Percentiles rank a stretch among this genome's conserved stretches.
Evolutionary conservation across 75 land plant genomes (phyloP).

Genomic region (Pseudotsuga menziesii): DNA sequence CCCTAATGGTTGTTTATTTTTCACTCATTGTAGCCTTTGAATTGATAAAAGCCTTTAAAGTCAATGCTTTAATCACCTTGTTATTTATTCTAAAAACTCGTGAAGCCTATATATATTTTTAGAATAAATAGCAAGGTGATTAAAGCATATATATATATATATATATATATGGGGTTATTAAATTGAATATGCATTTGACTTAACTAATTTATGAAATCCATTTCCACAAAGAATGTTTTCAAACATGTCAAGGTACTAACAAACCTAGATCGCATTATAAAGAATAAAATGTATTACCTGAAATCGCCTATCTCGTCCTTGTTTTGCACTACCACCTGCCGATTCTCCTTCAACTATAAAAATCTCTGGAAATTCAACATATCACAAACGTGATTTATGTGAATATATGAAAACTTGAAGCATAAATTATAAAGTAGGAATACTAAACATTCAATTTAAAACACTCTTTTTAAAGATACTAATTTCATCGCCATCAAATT

Average conservation of each 20-base stretch:
- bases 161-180: background rate
- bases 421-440: background rate
- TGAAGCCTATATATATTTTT: too few relatives aligned
- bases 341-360: slow-evolving; percentile 99
- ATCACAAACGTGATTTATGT: background rate
- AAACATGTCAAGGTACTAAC: background rate
- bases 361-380: slow-evolving; percentile 57
- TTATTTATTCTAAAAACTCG: too few relatives aligned
- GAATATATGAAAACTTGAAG: background rate
- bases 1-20: too few relatives aligned
- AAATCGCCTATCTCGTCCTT: slow-evolving; percentile 92
- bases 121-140: too few relatives aligned
- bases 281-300: slow-evolving; percentile 45
- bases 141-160: too few relatives aligned
- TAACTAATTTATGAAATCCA: background rate
- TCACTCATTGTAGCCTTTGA: too few relatives aligned
- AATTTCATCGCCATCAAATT: background rate
- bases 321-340: slow-evolving; percentile 99
- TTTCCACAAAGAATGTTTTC: background rate
- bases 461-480: background rate
- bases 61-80: too few relatives aligned
- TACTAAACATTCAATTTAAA: too few relatives aligned
- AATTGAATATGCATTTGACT: background rate
- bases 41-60: too few relatives aligned
- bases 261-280: background rate